phyloP scores from a whole-genome alignment of 495 filamentous ascomycete species.

The Penicillium ochrochloron region DNA sequence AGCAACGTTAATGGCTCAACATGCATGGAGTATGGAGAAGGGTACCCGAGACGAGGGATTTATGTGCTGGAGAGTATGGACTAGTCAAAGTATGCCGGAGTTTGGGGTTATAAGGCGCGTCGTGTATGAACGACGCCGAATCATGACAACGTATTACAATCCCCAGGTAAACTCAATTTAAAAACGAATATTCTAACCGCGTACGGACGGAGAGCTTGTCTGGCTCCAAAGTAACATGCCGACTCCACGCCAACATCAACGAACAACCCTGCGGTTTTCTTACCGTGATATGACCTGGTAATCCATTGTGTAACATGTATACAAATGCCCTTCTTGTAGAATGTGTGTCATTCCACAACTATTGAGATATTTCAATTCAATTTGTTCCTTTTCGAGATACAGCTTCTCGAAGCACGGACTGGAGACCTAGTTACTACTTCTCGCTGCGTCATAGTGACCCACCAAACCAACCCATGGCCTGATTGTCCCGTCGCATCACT shows the following conservation, averaged over 20 bases:
- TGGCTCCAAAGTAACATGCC: slow-evolving; percentile 7
- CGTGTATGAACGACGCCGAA: neutral
- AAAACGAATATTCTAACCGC: neutral
- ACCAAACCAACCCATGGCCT: neutral
- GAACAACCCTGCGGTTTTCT: neutral
- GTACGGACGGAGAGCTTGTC: neutral
- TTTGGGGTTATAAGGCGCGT: neutral
- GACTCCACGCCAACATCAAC: slow-evolving; percentile 12
- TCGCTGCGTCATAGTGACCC: slow-evolving; percentile 1
- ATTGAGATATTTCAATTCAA: neutral
- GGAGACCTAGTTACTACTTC: neutral
- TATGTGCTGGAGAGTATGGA: slow-evolving; percentile 9
- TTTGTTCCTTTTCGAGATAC: neutral
- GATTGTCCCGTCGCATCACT: slow-evolving; percentile 16
- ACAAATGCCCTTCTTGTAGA: neutral
- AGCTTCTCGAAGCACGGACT: neutral
- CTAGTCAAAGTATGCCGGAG: slow-evolving; percentile 12
- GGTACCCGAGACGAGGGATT: neutral
- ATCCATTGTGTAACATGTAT: neutral
- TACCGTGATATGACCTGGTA: slow-evolving; percentile 12
- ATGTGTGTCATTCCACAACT: neutral
- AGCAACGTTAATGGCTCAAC: neutral
- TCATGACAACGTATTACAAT: neutral
- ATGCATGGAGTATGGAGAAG: neutral
- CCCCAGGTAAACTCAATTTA: slow-evolving; percentile 17